phyloP scores from a whole-genome alignment of 2,329 filamentous ascomycete genomes.

The Diaporthe batatas region DNA sequence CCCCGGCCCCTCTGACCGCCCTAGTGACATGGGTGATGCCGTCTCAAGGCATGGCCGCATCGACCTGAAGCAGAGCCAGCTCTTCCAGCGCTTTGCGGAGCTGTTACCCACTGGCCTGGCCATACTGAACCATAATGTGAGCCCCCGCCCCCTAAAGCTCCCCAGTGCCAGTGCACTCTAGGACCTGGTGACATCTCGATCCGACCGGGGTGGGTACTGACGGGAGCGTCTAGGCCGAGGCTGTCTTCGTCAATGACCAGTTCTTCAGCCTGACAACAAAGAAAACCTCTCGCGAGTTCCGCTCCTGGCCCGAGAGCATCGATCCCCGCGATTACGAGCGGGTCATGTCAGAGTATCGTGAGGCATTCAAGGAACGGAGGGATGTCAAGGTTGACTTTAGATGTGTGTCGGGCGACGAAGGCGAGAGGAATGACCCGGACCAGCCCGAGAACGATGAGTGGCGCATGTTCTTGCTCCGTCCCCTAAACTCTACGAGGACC shows the following conservation, averaged over 20 bases:
- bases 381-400: constrained; percentile 35
- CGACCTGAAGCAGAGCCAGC: constrained; percentile 31
- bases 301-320: constrained; percentile 36
- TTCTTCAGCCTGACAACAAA: constrained; percentile 29
- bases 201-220: not conserved
- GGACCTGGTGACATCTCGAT: not conserved
- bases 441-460: constrained; percentile 13
- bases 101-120: constrained; percentile 22
- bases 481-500: not conserved
- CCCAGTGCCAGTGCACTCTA: not conserved
- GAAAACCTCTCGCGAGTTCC: constrained; percentile 26
- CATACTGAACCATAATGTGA: constrained; percentile 22
- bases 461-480: constrained; percentile 34
- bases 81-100: constrained; percentile 31
- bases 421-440: not conserved
- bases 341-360: constrained; percentile 33
- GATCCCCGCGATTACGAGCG: constrained; percentile 34
- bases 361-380: constrained; percentile 23
- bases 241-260: constrained; percentile 35
- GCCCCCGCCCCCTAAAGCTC: not conserved
- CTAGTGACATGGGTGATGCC: not conserved
- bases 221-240: not conserved
- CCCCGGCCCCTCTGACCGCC: not conserved
- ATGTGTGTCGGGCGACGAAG: constrained; percentile 18
- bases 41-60: not conserved